Evolutionary conservation across 2,329 filamentous ascomycete genomes (phyloP), one percentile per base, ranked within the genome.

Genomic region (Sporothrix euskadiensis): DNA sequence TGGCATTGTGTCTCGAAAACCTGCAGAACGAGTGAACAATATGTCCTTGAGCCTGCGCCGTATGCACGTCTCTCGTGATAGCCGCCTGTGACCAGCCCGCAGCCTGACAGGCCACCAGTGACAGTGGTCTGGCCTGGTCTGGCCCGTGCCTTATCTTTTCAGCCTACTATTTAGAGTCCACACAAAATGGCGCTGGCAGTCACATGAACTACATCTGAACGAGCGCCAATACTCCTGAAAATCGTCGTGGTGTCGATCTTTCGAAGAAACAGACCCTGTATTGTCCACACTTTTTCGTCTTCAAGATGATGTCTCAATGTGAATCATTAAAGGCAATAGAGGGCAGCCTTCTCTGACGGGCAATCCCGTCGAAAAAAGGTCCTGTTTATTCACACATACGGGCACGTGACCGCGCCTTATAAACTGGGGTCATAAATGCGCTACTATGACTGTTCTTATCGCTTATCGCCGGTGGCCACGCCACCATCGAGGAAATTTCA

Each of bases 401-500:
- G 4, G 4, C 61, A 66, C 61, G 61, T 66, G 61, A 66, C 61
- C 10, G 1, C 2, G 8, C 26, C 14, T 19, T 12, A 26, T 3
- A 49, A 47, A 47, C 5, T 30, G 52, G 4, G 22, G 22, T 22
- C 22, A 12, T 12, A 30, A 56, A 26, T 66, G n/a, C 22, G 22
- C 47, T 9, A 22, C 16, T n/a, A 9, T 54, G 49, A 35, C 63
- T 68, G 63, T 52, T 49, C 69, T 72, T 73, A 73, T 73, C 71
- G 71, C 71, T 72, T 72, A 72, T 72, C 71, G 71, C 70, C 22
- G 49, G 14, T 32, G 71, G 44, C 72, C 49, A 52, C n/a, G 56
- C 70, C 30, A 14, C 44, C 57, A 32, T 35, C 41, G 72, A 65
- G 66, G 72, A 73, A 73, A 73, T 73, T 73, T 73, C 32, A 73